Evolutionary conservation across 345 rosid species (phyloP), one percentile per base, ranked within the genome.

Genomic region (Aquilaria yunnanensis): DNA sequence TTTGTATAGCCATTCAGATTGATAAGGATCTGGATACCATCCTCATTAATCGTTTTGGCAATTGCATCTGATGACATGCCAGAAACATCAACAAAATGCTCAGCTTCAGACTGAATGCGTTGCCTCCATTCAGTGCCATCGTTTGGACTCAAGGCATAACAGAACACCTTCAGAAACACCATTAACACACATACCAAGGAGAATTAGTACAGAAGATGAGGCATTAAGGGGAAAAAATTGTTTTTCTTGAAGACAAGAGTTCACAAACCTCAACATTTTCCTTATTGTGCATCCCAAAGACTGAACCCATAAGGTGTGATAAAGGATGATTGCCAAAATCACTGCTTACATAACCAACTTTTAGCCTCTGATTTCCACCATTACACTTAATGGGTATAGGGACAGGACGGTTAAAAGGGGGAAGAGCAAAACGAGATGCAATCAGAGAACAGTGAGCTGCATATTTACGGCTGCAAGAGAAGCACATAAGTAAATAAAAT

Each of bases 241-340:
- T 14, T 57, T 5, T 56, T 4, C 30, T n/a, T 49, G 12, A 48
- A 31, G 8, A n/a, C 10, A 4, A 23, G n/a, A 10, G 52, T n/a
- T 60, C 33, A 71, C 88, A 54, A 56, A 88, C 99, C 97, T 95
- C 96, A 14, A 91, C 75, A 66, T 87, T 83, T 62, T 83, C 91
- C 77, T 73, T 78, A 82, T 87, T 80, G 75, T 95, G 99, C 96
- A 91, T 87, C 68, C 99, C 99, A 77, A 91, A 95, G 58, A 95
- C 91, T 4, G 99, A 95, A 47, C 97, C 99, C 99, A 95, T 95
- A 45, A 95, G 96, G 66, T 95, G 99, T 46, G 99, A 95, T 77
- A 95, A 69, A 4, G 99, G 99, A 56, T 95, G 99, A 69, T 95
- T 95, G 12, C 97, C 97, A 51, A 95, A 95, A 63, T 95, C 99